Percentiles rank a stretch among this genome's conserved stretches.
Evolutionary conservation across 805 yeast species (phyloP).

Genomic region (Candida coleopterorum): DNA sequence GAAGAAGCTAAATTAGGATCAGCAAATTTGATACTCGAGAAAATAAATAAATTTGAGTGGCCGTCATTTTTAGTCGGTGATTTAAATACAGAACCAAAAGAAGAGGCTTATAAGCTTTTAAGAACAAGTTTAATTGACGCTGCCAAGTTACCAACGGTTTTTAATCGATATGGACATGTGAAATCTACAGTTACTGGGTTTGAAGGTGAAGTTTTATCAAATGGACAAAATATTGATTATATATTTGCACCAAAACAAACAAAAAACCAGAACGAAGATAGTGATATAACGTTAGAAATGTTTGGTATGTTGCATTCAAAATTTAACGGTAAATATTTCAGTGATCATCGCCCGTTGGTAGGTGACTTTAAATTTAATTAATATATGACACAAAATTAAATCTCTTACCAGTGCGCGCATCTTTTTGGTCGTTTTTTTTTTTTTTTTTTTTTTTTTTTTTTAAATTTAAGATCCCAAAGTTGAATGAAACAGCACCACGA

Average conservation of each 20-base stretch:
- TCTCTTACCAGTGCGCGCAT: not conserved
- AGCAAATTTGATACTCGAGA: slow-evolving; percentile 25
- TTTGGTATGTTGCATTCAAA: slow-evolving; percentile 31
- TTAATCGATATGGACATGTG: slow-evolving; percentile 24
- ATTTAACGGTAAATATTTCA: slow-evolving; percentile 27
- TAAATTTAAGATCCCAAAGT: too few species aligned
- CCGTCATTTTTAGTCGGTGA: slow-evolving; percentile 30
- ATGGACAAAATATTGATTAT: slow-evolving; percentile 29
- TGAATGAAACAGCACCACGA: slow-evolving; percentile 12
- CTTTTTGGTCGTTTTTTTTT: too few species aligned
- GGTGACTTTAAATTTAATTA: slow-evolving; percentile 19
- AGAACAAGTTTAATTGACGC: slow-evolving; percentile 14
- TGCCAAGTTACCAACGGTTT: slow-evolving; percentile 17
- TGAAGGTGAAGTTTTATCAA: slow-evolving; percentile 18
- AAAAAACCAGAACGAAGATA: slow-evolving; percentile 9
- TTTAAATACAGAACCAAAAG: slow-evolving; percentile 22
- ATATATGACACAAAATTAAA: not conserved
- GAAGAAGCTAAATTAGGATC: slow-evolving; percentile 24
- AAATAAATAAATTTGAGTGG: slow-evolving; percentile 25
- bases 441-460: too few species aligned
- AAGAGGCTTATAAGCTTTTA: slow-evolving; percentile 15
- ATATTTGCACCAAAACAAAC: slow-evolving; percentile 25
- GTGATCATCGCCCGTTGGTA: slow-evolving; percentile 34
- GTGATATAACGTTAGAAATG: slow-evolving; percentile 14
- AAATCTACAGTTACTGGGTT: slow-evolving; percentile 31